Percentiles rank a stretch among this genome's conserved stretches.
Conservation (phyloP, 176 grass and related monocot genomes). For the Carex littledalei region DNA sequence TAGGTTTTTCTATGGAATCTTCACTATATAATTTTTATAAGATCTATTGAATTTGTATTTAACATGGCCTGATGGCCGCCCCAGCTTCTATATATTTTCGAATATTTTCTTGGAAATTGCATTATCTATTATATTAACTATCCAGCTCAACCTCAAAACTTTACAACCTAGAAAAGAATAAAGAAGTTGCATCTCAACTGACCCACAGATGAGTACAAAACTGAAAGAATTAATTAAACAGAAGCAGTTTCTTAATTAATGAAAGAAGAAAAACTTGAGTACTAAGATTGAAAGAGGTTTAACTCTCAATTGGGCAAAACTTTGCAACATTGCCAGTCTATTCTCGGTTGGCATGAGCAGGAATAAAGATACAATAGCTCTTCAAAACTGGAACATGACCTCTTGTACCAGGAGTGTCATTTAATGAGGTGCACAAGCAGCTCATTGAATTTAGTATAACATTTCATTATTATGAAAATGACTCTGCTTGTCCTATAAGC, state of each 20-base stretch:
- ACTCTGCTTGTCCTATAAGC: background rate
- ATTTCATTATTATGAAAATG: background rate
- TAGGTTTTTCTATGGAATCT: background rate
- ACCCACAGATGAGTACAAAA: slow-evolving; percentile 16
- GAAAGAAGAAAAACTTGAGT: slow-evolving; percentile 19
- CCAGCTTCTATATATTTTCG: background rate
- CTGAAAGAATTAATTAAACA: slow-evolving; percentile 6
- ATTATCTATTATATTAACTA: background rate
- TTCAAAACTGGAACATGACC: background rate
- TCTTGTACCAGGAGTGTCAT: background rate
- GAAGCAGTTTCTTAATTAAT: slow-evolving; percentile 14
- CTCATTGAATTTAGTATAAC: background rate
- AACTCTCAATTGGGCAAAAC: slow-evolving; percentile 7
- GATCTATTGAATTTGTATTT: background rate
- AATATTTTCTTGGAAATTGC: slow-evolving; percentile 13
- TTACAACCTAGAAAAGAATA: slow-evolving; percentile 3
- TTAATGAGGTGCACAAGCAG: background rate
- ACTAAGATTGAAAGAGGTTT: background rate
- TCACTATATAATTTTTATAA: background rate
- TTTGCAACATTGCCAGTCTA: slow-evolving; percentile 14
- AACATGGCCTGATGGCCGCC: background rate
- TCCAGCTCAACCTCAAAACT: background rate
- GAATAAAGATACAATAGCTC: slow-evolving; percentile 3
- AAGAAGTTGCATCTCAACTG: background rate
- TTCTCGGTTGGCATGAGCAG: slow-evolving; percentile 6